These are phyloP conservation scores for Talaromyces thailandensis DNA, from an alignment of 495 filamentous ascomycete species.

Conservation along the genomic window DNA sequence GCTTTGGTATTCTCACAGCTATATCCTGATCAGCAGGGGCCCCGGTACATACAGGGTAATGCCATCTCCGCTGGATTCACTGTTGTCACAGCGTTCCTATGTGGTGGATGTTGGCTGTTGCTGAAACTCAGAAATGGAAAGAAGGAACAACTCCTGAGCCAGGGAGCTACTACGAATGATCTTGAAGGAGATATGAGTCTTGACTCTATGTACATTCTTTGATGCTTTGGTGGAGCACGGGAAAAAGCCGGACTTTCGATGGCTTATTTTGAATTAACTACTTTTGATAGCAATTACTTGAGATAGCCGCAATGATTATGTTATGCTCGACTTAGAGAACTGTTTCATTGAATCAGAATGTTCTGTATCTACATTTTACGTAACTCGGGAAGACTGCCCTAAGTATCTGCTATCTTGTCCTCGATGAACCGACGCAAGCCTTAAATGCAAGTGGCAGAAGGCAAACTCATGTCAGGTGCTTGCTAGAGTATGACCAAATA, in stretches of 20 bases:
- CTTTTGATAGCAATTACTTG: no score
- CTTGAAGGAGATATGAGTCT: not conserved
- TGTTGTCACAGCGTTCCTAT: conserved; percentile 15
- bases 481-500: no score
- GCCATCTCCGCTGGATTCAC: conserved; percentile 34
- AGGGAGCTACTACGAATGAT: conserved; percentile 3
- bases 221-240: not conserved
- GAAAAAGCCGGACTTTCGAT: not conserved
- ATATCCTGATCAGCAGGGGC: conserved; percentile 30
- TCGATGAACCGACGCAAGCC: no score
- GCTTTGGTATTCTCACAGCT: conserved; percentile 27
- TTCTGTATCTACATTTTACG: no score
- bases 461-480: no score
- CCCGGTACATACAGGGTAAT: conserved; percentile 33
- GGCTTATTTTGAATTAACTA: no score
- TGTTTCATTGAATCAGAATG: no score
- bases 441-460: no score
- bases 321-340: no score
- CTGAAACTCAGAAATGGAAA: conserved; percentile 13
- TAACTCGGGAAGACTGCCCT: no score
- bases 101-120: conserved; percentile 13
- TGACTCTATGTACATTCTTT: conserved; percentile 5
- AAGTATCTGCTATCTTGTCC: no score
- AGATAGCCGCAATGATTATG: no score
- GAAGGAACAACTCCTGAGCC: conserved; percentile 9